phyloP scores from a whole-genome alignment of 371 early-diverging fungal genomes.

The Dichotomocladium elegans region DNA sequence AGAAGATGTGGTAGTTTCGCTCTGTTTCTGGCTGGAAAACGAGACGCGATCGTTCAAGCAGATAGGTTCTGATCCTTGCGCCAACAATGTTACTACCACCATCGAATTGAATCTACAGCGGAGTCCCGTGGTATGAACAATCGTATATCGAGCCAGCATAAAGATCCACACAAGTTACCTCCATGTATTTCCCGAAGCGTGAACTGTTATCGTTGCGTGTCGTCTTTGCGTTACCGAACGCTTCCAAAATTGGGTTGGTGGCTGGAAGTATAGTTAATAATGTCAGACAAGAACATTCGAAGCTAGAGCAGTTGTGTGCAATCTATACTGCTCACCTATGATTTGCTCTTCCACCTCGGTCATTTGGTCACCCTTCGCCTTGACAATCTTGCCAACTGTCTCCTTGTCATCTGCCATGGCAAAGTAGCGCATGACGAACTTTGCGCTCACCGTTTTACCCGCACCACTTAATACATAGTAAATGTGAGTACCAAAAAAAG shows the following conservation, averaged over 20 bases:
- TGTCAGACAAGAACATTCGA: neutral
- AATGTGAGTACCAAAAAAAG: neutral
- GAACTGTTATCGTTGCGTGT: constrained; percentile 97
- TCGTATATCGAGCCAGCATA: neutral
- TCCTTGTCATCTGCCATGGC: constrained; percentile 83
- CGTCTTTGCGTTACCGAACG: constrained; percentile 99
- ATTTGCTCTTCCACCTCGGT: constrained; percentile 84
- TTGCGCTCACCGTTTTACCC: constrained; percentile 95
- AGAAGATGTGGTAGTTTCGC: constrained; percentile 99
- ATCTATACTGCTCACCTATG: constrained; percentile 53
- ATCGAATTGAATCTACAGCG: constrained; percentile 68
- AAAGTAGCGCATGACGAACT: constrained; percentile 97
- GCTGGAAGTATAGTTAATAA: constrained; percentile 32
- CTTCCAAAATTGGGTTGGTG: constrained; percentile 98
- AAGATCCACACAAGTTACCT: constrained; percentile 36
- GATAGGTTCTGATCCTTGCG: constrained; percentile 94
- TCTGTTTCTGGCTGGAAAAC: constrained; percentile 91
- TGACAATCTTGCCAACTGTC: constrained; percentile 31
- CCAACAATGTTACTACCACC: constrained; percentile 83
- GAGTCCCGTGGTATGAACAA: neutral
- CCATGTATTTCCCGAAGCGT: constrained; percentile 99
- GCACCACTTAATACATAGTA: constrained; percentile 61
- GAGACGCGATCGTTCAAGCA: constrained; percentile 96
- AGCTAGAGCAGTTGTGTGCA: too few species aligned
- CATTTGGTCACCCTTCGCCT: constrained; percentile 39